Evolutionary conservation across 129 eudicot genomes (phyloP), one percentile per base, ranked within the genome.

Genomic region (Arctium lappa): DNA sequence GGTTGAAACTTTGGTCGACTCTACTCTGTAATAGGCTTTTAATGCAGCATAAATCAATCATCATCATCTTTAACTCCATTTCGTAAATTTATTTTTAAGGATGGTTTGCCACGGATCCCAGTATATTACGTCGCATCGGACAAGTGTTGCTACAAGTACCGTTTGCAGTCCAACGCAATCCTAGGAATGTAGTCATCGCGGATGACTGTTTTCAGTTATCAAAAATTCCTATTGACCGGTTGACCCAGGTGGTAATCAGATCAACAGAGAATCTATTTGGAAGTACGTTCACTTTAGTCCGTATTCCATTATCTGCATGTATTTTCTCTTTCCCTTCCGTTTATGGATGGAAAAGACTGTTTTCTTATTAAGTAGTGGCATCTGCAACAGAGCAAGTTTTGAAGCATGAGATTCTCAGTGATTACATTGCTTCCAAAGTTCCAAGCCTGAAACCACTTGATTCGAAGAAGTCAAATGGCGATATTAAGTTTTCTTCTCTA

Each of bases 61-160:
- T 80, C 32, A 3, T 83, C 16, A 46, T 75, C 27, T 84, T 74
- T 60, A 60, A 60, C 68, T 5, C 29, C 10, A 44, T 65, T 63
- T 0, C 8, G 40, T 30, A 69, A 33, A 72, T 66, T 73, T 39
- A 50, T 27, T 50, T 78, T 80, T 44, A 82, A 94, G 99, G 99
- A 69, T 95, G 97, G 97, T 93, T 93, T 87, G 95, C 99, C 16
- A 90, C 34, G 87, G 97, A 95, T 88, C 92, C 97, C 29, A 89
- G 78, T 76, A 72, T 95, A 88, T 88, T 95, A 69, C 92, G 90
- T 1, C 99, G 94, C 74, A 97, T 91, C 10, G 95, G 92, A 39
- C 98, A 95, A 74, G 89, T 93, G 84, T 82, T 95, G 77, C 88
- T 95, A 88, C 97, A 90, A 90, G 91, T 87, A 74, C 95, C 94